Evolutionary conservation across 345 rosid genomes (phyloP).

Genomic region (Populus simonii): DNA sequence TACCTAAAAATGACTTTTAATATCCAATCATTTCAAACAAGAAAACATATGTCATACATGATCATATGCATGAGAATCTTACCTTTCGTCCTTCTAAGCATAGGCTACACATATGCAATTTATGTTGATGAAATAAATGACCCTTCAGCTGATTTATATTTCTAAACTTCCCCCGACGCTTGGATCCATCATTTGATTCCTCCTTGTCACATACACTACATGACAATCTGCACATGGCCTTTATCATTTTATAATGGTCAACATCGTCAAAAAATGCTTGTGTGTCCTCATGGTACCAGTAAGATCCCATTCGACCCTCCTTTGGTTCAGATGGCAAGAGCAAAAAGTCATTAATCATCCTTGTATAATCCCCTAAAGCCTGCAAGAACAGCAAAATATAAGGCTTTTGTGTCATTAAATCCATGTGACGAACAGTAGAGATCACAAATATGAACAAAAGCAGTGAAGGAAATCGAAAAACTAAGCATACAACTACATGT

Average conservation of each 20-base stretch:
- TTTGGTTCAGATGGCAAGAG: constrained; percentile 70
- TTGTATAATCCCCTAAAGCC: constrained; percentile 93
- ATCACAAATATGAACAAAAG: neutral
- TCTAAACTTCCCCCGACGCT: constrained; percentile 60
- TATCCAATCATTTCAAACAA: neutral
- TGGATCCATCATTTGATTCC: constrained; percentile 55
- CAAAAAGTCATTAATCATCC: constrained; percentile 79
- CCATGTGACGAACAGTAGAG: neutral
- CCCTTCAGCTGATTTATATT: constrained; percentile 89
- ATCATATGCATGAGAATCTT: neutral
- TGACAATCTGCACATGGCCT: constrained; percentile 96
- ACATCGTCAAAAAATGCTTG: constrained; percentile 82
- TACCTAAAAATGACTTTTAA: neutral
- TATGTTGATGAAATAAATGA: constrained; percentile 83
- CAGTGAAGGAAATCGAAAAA: neutral
- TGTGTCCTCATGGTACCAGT: constrained; percentile 88
- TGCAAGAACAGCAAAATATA: constrained; percentile 20
- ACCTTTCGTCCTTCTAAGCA: constrained; percentile 99
- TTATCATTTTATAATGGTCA: constrained; percentile 93
- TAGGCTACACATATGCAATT: constrained; percentile 72
- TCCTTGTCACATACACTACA: constrained; percentile 81
- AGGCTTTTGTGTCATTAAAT: neutral
- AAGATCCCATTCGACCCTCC: constrained; percentile 73
- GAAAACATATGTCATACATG: neutral
- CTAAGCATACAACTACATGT: neutral